These are phyloP conservation scores for Beauveria sp. DNA, from an alignment of 2,329 filamentous ascomycete genomes.

Conservation along the genomic window DNA sequence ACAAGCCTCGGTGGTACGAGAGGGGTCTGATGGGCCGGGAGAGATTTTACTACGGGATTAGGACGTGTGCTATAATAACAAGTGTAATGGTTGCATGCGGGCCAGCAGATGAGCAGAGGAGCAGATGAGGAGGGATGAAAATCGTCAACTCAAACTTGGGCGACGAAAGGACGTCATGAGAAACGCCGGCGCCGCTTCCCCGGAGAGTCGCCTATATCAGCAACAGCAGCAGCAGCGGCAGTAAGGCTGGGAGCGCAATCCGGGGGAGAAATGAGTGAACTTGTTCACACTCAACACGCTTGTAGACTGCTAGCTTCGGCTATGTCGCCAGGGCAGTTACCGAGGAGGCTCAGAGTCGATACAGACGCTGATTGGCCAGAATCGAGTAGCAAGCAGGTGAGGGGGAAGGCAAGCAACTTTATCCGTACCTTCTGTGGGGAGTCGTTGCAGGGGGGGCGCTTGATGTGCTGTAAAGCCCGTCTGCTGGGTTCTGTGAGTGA, in stretches of 20 bases:
- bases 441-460: neutral
- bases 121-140: too few species aligned
- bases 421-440: too few species aligned
- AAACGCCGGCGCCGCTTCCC: neutral
- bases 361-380: constrained; percentile 4
- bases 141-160: too few species aligned
- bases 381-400: neutral
- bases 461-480: neutral
- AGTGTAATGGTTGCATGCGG: too few species aligned
- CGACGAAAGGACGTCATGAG: too few species aligned
- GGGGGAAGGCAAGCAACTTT: neutral
- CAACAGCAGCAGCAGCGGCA: neutral
- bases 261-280: too few species aligned
- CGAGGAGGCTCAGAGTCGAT: constrained; percentile 7
- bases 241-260: neutral
- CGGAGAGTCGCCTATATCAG: constrained; percentile 1
- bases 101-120: too few species aligned
- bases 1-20: constrained; percentile 1
- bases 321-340: constrained; percentile 4
- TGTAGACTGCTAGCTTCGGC: neutral
- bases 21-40: neutral
- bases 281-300: too few species aligned
- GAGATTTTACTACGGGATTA: too few species aligned
- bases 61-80: too few species aligned
- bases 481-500: too few species aligned